Percentiles rank a stretch among this genome's conserved stretches.
phyloP scores from a whole-genome alignment of 352 stramenopile genomes.

The Globisporangium uncinulatum region DNA sequence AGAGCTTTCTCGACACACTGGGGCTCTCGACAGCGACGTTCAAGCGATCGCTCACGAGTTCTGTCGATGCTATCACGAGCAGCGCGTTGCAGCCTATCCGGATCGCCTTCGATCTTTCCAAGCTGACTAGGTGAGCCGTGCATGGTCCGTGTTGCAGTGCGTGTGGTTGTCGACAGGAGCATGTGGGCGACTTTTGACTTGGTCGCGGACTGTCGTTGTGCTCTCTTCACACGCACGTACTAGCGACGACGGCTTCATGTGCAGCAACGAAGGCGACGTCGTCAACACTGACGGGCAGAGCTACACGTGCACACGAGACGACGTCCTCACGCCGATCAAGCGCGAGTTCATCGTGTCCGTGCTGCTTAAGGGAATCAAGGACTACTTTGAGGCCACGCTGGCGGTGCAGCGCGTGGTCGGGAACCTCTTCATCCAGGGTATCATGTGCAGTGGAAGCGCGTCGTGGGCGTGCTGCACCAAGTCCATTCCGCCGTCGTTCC shows the following conservation, averaged over 20 bases:
- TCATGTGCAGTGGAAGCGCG: constrained; percentile 30
- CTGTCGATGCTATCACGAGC: constrained; percentile 6
- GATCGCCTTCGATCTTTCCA: constrained; percentile 74
- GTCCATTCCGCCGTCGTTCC: constrained; percentile 43
- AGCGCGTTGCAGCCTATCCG: constrained; percentile 61
- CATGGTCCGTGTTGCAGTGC: not conserved
- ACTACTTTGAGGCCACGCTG: constrained; percentile 53
- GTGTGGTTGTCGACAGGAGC: not conserved
- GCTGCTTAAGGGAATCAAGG: constrained; percentile 52
- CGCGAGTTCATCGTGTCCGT: constrained; percentile 64
- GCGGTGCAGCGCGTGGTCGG: constrained; percentile 63
- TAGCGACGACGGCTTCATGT: constrained; percentile 65
- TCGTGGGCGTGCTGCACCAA: constrained; percentile 65
- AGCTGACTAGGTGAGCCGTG: constrained; percentile 39
- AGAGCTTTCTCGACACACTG: constrained; percentile 38
- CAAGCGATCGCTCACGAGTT: constrained; percentile 2
- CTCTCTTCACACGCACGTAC: too few relatives aligned
- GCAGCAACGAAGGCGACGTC: constrained; percentile 35
- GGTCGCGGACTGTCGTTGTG: too few relatives aligned
- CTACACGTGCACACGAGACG: constrained; percentile 44
- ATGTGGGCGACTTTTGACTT: not conserved
- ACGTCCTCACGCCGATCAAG: constrained; percentile 64
- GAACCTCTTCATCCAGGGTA: constrained; percentile 56
- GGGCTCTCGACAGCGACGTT: constrained; percentile 17
- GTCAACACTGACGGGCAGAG: constrained; percentile 40